Base-by-base conservation (phyloP, 2,329 filamentous ascomycete genomes). In the Calonectria ilicicola region DNA sequence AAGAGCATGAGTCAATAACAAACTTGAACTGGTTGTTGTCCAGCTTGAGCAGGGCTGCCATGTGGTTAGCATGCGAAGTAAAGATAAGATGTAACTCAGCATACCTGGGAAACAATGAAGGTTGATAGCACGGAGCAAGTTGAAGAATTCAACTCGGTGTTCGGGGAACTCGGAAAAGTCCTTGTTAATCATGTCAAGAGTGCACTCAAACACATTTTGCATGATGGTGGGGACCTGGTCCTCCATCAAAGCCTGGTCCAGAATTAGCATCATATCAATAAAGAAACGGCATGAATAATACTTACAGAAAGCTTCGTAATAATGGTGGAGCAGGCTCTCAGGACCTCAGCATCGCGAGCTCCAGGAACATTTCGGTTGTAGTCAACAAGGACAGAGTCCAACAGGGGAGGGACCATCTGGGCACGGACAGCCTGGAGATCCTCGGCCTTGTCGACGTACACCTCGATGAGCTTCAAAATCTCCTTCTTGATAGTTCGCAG, bases 171-270 rank as follows among this genome's bases (percentile, higher is more conserved):
- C 97, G 58, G 97, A 98, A 85, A 99, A 99, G 85, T 99, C 97
- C 87, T 99, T 99, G 91, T 98, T 99, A 87, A 99, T 99, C 97
- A 99, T 99, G 81, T 98, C 95, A 69, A 99, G 89, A 3, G 97
- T 99, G 87, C 96, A 98, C 85, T 98, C 96, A 80, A 99, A 99
- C 29, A 99, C 95, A 78, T 96, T 97, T 84, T 98, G 96, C 94
- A 99, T 98, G 81, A 99, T 98, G 62, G 93, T 93, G 12, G 97
- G 95, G 51, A 99, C 95, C 85, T 98, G 97, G 82, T 98, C 97
- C 83, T 98, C 97, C 97, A 99, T 99, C 81, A 98, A 89, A 77
- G 91, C 91, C 94, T 97, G 46, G 7, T 66, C 15, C 71, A 47
- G 47, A 26, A 69, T 76, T 74, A 72, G 76, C 38, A 70, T 12